phyloP scores from a whole-genome alignment of 345 rosid species.

The Murraya paniculata region DNA sequence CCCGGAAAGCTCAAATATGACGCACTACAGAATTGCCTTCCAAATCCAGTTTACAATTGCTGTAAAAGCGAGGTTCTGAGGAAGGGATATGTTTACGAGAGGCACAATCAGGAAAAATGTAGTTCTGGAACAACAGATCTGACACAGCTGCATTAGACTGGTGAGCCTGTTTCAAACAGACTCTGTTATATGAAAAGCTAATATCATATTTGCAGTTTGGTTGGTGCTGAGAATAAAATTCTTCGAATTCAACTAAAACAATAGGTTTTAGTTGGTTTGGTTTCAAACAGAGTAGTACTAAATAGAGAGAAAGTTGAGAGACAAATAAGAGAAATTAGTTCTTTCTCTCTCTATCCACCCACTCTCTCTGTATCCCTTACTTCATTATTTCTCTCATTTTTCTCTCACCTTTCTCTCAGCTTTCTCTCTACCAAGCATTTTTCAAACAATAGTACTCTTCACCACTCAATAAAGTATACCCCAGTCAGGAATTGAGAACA shows the following conservation, averaged over 20 bases:
- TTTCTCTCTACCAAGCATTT: no score
- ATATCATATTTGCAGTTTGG: slow-evolving; percentile 28
- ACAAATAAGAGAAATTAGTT: no score
- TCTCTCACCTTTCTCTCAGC: no score
- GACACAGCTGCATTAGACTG: slow-evolving; percentile 34
- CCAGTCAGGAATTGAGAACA: slow-evolving; percentile 17
- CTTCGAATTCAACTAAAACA: slow-evolving; percentile 42
- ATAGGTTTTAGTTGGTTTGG: no score
- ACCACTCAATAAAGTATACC: slow-evolving; percentile 29
- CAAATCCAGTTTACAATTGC: slow-evolving; percentile 8
- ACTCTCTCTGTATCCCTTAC: no score
- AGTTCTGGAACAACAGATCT: slow-evolving; percentile 20
- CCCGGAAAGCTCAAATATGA: slow-evolving; percentile 15
- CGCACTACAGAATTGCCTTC: slow-evolving; percentile 16
- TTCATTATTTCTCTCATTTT: no score
- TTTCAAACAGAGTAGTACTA: no score
- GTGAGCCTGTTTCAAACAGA: slow-evolving; percentile 37
- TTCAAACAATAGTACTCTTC: slow-evolving; percentile 22
- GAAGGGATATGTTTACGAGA: neutral
- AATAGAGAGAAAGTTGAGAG: no score
- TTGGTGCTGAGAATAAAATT: slow-evolving; percentile 30
- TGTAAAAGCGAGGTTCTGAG: neutral
- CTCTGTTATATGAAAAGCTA: slow-evolving; percentile 44
- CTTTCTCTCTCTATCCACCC: no score
- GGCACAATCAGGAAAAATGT: slow-evolving; percentile 29